A percentile compares a stretch with the other conserved stretches of the same genome.
Evolutionary conservation across 176 grass and related monocot species (phyloP).

Genomic region (Musa schizocarpa): DNA sequence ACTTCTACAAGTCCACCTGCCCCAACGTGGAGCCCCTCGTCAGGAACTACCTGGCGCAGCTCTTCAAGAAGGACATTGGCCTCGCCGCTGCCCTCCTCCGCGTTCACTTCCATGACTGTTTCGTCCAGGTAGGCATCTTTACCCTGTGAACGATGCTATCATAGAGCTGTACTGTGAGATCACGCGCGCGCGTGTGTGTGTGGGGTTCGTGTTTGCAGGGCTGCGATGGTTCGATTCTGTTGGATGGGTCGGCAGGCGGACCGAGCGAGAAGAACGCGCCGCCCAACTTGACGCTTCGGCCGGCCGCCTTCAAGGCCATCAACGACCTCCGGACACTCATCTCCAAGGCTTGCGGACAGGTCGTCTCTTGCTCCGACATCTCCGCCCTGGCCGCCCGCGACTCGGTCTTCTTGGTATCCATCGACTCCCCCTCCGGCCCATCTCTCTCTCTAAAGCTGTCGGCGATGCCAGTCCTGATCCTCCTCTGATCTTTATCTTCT

Average conservation of each 20-base stretch:
- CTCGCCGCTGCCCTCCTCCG: constrained; percentile 60
- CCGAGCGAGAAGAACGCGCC: constrained; percentile 29
- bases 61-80: constrained; percentile 30
- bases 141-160: too few species aligned
- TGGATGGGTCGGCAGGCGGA: constrained; percentile 16
- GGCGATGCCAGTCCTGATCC: too few species aligned
- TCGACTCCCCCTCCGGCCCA: not conserved
- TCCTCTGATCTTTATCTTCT: not conserved
- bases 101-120: constrained; percentile 82
- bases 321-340: constrained; percentile 43
- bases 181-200: not conserved
- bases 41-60: not conserved
- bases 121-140: constrained; percentile 33
- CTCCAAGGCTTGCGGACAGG: constrained; percentile 19
- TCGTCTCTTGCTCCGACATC: constrained; percentile 40
- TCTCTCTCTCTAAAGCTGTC: not conserved
- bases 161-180: not conserved
- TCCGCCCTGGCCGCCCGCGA: constrained; percentile 38
- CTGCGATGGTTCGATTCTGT: constrained; percentile 56
- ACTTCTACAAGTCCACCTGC: constrained; percentile 44
- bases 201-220: constrained; percentile 26
- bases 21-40: constrained; percentile 42
- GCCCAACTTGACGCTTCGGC: constrained; percentile 41
- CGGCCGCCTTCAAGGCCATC: constrained; percentile 55
- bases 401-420: constrained; percentile 14